These are phyloP conservation scores for Xylariales sp. DNA, from an alignment of 2,329 filamentous ascomycete species.

Conservation along the genomic window DNA sequence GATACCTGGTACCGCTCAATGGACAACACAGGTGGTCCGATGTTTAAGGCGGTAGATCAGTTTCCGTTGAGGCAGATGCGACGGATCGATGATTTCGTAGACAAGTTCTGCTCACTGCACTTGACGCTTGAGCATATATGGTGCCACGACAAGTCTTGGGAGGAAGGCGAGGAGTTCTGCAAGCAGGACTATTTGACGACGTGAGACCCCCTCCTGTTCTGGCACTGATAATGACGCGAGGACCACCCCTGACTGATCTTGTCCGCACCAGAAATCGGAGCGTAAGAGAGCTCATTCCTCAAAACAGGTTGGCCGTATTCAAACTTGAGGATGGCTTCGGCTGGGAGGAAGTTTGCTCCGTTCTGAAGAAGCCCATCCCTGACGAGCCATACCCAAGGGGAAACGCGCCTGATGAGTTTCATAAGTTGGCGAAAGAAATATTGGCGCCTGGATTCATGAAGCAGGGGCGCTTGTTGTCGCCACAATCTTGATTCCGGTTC, in stretches of 20 bases:
- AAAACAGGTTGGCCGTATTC: conserved; percentile 23
- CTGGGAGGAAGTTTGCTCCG: conserved; percentile 31
- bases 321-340: conserved; percentile 30
- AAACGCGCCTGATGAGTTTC: conserved; percentile 24
- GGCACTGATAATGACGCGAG: not conserved
- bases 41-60: conserved; percentile 10
- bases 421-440: conserved; percentile 14
- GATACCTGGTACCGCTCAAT: conserved; percentile 27
- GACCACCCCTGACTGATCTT: not conserved
- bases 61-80: conserved; percentile 22
- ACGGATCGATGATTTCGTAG: conserved; percentile 16
- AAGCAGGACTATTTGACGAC: conserved; percentile 11
- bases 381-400: conserved; percentile 24
- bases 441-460: conserved; percentile 7
- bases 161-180: conserved; percentile 11
- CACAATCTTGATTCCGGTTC: not conserved
- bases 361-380: conserved; percentile 26
- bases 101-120: conserved; percentile 15
- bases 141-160: conserved; percentile 12
- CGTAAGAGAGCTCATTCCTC: conserved; percentile 16
- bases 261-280: not conserved
- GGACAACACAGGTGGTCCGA: conserved; percentile 17
- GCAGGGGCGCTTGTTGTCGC: not conserved
- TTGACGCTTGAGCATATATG: conserved; percentile 7
- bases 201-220: not conserved